Percentiles rank a stretch among this genome's conserved stretches.
phyloP scores from a whole-genome alignment of 305 asterid species.

The Euphrasia arctica region DNA sequence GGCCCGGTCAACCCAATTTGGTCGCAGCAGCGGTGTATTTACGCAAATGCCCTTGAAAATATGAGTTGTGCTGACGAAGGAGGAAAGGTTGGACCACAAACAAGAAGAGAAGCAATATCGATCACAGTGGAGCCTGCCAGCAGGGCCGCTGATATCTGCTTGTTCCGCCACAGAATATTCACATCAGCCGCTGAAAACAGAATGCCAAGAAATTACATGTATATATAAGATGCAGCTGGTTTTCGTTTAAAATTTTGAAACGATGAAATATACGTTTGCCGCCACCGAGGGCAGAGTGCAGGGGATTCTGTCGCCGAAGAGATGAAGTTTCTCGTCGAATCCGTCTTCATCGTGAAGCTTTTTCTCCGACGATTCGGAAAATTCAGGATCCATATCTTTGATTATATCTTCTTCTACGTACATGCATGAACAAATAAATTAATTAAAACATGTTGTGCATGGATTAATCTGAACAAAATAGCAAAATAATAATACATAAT shows the following conservation, averaged over 20 bases:
- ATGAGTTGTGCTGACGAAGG: constrained; percentile 44
- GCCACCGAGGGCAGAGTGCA: constrained; percentile 87
- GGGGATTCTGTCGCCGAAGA: constrained; percentile 84
- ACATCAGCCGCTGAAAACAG: constrained; percentile 75
- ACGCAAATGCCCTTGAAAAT: too few relatives aligned
- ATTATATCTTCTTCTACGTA: constrained; percentile 11
- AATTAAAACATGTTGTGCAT: not conserved
- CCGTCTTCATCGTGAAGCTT: constrained; percentile 20
- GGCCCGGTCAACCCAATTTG: too few relatives aligned
- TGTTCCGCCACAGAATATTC: constrained; percentile 73
- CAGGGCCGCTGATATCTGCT: constrained; percentile 69
- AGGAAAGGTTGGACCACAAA: constrained; percentile 79
- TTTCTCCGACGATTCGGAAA: constrained; percentile 27
- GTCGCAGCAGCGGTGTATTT: too few relatives aligned
- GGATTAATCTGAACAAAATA: too few relatives aligned
- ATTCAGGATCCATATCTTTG: constrained; percentile 28
- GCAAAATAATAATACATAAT: too few relatives aligned
- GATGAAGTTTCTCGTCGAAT: constrained; percentile 34
- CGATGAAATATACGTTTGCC: constrained; percentile 51
- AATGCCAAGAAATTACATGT: not conserved
- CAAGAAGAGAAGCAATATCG: constrained; percentile 72
- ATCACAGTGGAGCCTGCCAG: constrained; percentile 69
- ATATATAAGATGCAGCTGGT: too few relatives aligned
- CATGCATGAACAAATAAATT: not conserved
- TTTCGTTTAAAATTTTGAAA: too few relatives aligned